Evolutionary conservation across 2,329 filamentous ascomycete species (phyloP), one percentile per base, ranked within the genome.

Genomic region (Zymoseptoria tritici): DNA sequence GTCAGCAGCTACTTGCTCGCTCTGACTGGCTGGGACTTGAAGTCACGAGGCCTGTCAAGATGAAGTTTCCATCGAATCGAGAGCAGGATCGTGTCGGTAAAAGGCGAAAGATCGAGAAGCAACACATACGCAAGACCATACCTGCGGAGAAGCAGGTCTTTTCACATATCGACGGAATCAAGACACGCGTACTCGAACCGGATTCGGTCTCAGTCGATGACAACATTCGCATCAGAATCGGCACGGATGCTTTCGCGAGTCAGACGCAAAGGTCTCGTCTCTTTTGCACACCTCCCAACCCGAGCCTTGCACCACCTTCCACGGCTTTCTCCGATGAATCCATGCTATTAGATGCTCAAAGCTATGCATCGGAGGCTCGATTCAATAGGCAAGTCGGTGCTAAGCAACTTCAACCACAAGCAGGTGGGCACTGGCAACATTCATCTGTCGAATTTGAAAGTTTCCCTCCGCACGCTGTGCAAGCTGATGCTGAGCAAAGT

Each of bases 11-110:
- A 5, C 65, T 71, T 22, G 60, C 64, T 26, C 69, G 62, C n/a
- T 55, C 51, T 42, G 70, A 73, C 60, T 73, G 71, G 71, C 64
- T 73, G 31, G 66, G 66, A 11, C 62, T 73, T n/a, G 60, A 63
- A 52, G 57, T 64, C 19, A 63, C 62, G 1, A 64, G 64, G 31
- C 70, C 71, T 11, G 36, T 69, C 16, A 63, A 64, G 20, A 62
- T 71, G n/a, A 60, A 60, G 4, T 71, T 68, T 51, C 54, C 66
- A 16, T 58, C 61, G 2, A 42, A 58, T 4, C 54, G 53, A 3
- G 70, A 69, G 6, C 62, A 59, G 49, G 64, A 68, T 16, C 59
- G 57, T 19, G 60, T 73, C n/a, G 70, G 69, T 4, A 69, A 68
- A 57, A 66, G 71, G 16, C 66, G 67, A 31, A 72, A 66, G 57